A percentile compares a stretch with the other conserved stretches of the same genome.
Evolutionary conservation across 768 basidiomycete species (phyloP).

Genomic region (Kwoniella botswanensis): DNA sequence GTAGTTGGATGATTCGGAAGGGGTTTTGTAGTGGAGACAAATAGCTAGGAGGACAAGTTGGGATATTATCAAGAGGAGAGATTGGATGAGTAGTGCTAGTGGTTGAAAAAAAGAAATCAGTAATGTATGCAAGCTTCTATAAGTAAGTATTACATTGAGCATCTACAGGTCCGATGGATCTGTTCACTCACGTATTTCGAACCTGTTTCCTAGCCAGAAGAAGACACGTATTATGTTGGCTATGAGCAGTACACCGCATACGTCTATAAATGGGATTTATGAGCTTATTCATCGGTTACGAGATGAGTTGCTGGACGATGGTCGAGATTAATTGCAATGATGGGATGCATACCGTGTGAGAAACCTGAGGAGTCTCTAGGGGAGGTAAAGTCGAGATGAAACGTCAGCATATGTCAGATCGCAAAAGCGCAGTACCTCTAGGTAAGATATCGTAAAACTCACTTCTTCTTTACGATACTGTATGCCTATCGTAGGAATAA

Average conservation of each 20-base stretch:
- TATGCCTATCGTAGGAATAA: slow-evolving; percentile 36
- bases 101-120: background rate
- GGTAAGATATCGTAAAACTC: slow-evolving; percentile 18
- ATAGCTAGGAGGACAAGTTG: slow-evolving; percentile 56
- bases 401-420: background rate
- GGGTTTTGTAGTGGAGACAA: slow-evolving; percentile 55
- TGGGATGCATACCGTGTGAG: slow-evolving; percentile 47
- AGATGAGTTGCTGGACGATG: background rate
- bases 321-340: background rate
- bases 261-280: slow-evolving; percentile 32
- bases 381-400: background rate
- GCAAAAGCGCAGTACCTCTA: background rate
- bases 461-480: slow-evolving; percentile 56
- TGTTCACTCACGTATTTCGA: slow-evolving; percentile 51
- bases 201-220: slow-evolving; percentile 57
- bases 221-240: slow-evolving; percentile 58
- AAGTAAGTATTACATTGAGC: background rate
- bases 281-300: background rate
- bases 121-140: background rate
- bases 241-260: slow-evolving; percentile 55
- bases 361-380: slow-evolving; percentile 57
- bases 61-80: slow-evolving; percentile 56
- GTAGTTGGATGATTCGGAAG: slow-evolving; percentile 25
- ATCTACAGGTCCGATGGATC: background rate
- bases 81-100: slow-evolving; percentile 56